Evolutionary conservation across 495 filamentous ascomycete species (phyloP).

Genomic region (Neurospora sp.): DNA sequence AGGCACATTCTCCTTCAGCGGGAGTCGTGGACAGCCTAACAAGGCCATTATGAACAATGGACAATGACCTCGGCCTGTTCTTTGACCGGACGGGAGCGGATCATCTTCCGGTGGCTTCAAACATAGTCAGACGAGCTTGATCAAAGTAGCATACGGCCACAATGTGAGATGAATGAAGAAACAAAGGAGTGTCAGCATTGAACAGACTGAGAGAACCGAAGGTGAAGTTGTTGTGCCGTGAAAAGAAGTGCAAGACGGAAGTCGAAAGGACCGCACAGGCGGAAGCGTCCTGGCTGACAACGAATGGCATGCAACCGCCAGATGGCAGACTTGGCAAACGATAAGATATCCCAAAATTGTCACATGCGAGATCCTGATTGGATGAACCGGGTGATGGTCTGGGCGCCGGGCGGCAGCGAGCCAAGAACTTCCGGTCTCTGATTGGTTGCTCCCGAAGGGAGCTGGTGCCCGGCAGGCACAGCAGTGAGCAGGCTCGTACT

Average conservation of each 20-base stretch:
- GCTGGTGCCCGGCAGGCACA: neutral
- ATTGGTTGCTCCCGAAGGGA: neutral
- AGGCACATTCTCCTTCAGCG: neutral
- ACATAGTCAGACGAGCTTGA: neutral
- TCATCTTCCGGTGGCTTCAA: neutral
- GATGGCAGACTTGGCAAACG: neutral
- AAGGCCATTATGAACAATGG: neutral
- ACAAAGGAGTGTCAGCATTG: neutral
- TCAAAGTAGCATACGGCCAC: neutral
- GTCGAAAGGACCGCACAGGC: neutral
- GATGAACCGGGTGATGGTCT: neutral
- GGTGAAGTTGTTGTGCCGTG: neutral
- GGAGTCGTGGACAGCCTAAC: neutral
- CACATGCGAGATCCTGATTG: neutral
- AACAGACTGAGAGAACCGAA: neutral
- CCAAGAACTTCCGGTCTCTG: neutral
- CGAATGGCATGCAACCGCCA: neutral
- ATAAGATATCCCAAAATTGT: neutral
- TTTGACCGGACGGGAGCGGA: neutral
- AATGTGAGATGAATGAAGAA: neutral
- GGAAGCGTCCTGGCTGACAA: neutral
- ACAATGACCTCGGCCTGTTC: neutral
- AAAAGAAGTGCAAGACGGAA: neutral
- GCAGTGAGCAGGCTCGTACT: neutral
- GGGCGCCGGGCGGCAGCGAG: neutral